phyloP scores from a whole-genome alignment of 2,329 filamentous ascomycete genomes.

The Dothiorella sarmentorum region DNA sequence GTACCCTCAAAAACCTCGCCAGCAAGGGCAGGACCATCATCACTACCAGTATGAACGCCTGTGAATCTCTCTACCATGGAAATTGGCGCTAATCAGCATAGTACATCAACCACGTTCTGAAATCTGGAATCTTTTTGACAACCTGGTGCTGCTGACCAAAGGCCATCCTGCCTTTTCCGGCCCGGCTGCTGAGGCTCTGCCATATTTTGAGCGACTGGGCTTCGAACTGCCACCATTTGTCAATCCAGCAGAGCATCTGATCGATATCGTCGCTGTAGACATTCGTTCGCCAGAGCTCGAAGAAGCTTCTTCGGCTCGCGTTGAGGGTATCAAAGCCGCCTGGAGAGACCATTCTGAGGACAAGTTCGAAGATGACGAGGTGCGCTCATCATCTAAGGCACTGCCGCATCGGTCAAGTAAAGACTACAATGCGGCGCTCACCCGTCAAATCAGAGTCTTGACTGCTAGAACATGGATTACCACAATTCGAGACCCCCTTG shows the following conservation, averaged over 20 bases:
- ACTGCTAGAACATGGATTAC: slow-evolving; percentile 67
- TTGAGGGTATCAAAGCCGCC: slow-evolving; percentile 52
- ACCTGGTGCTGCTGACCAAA: slow-evolving; percentile 64
- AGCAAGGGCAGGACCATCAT: slow-evolving; percentile 67
- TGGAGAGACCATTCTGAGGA: slow-evolving; percentile 2
- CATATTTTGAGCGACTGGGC: slow-evolving; percentile 61
- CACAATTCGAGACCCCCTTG: slow-evolving; percentile 73
- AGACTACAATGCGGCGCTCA: slow-evolving; percentile 52
- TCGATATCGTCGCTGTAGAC: slow-evolving; percentile 72
- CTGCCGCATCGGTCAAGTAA: not conserved
- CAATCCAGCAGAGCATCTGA: slow-evolving; percentile 73
- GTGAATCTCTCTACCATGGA: not conserved
- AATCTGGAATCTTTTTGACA: slow-evolving; percentile 75
- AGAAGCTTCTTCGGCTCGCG: slow-evolving; percentile 54
- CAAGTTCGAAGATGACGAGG: slow-evolving; percentile 16
- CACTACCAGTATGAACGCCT: slow-evolving; percentile 50
- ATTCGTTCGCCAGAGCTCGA: slow-evolving; percentile 67
- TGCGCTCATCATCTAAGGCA: not conserved
- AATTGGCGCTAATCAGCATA: not conserved
- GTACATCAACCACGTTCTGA: slow-evolving; percentile 74
- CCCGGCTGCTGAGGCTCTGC: slow-evolving; percentile 53
- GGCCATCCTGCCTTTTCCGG: slow-evolving; percentile 69
- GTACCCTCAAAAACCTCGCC: slow-evolving; percentile 66
- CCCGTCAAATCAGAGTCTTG: slow-evolving; percentile 62
- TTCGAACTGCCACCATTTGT: slow-evolving; percentile 66